Evolutionary conservation across 768 basidiomycete genomes (phyloP), one percentile per base, ranked within the genome.

Genomic region (Leccinum subtestaceum): DNA sequence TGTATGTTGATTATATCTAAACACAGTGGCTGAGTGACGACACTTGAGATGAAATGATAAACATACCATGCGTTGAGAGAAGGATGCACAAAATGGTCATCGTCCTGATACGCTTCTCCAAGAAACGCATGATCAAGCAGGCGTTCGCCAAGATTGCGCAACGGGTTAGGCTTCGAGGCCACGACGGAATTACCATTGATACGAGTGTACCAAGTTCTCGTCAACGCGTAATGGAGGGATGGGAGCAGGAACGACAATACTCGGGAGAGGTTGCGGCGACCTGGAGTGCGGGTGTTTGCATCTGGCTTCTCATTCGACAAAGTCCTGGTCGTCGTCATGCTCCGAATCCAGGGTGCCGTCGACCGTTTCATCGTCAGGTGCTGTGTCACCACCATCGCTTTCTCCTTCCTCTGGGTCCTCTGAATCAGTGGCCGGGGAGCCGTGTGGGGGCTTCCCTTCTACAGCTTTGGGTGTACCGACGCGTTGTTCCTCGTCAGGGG

Each of bases 1-100:
- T 76, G 61, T 86, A 83, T 36, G 87, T 90, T 92, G 72, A 93
- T 84, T 4, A 83, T 48, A 70, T 94, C 92, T 91, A 56, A 34
- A 34, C 29, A 34, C 3, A 48, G 48, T n/a, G 48, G 52, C 15
- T 58, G 34, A 49, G 19, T 25, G 19, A 27, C 2, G 15, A 47
- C 0, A 19, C 21, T 23, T 32, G 15, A n/a, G 36, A 34, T 50
- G 7, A 13, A 23, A 19, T 4, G 13, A 19, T 15, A 12, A 36
- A 67, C 84, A 46, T 57, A 88, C 91, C 90, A 62, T 94, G 91
- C 29, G 85, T 65, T 0, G 87, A 83, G 23, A 94, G 74, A 57
- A 85, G 84, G 17, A 88, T 83, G 60, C 84, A 84, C 5, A 84
- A 51, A 11, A 90, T 69, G 0, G 91, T 93, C 77, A 83, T 85